These are phyloP conservation scores for Phialocephala sp. DNA, from an alignment of 2,329 filamentous ascomycete genomes.

Conservation along the genomic window DNA sequence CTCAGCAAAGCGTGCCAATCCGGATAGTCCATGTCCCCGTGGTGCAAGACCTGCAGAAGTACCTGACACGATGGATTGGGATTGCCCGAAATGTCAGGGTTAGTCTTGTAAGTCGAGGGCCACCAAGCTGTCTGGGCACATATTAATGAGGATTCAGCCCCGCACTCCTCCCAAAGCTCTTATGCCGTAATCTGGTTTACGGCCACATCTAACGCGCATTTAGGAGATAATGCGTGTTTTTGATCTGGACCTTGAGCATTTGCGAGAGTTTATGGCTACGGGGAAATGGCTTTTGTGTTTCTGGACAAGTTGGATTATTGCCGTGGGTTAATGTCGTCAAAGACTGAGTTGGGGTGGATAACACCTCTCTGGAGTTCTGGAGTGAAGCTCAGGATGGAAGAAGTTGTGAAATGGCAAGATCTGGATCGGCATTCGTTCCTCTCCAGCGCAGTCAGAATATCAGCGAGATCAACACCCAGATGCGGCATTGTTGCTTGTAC, in stretches of 20 bases:
- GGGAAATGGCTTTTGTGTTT: not conserved
- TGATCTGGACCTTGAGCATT: constrained; percentile 7
- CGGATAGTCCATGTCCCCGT: not conserved
- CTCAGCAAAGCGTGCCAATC: constrained; percentile 1
- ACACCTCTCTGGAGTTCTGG: constrained; percentile 22
- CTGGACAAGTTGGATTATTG: not conserved
- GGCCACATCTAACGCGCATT: not conserved
- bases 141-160: not conserved
- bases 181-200: not conserved
- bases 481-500: constrained; percentile 14
- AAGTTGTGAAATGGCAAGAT: constrained; percentile 5
- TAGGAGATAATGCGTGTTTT: constrained; percentile 3
- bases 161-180: not conserved
- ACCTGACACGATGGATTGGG: not conserved
- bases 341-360: not conserved
- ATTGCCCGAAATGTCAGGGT: not conserved
- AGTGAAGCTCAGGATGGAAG: constrained; percentile 6
- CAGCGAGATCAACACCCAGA: constrained; percentile 23
- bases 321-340: not conserved
- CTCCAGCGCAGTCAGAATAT: constrained; percentile 27
- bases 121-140: not conserved
- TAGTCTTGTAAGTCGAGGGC: constrained; percentile 1
- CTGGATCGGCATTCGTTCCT: constrained; percentile 17
- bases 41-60: not conserved
- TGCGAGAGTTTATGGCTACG: not conserved